Evolutionary conservation across 306 rosid species (phyloP), one percentile per base, ranked within the genome.

Genomic region (Vigna radiata): DNA sequence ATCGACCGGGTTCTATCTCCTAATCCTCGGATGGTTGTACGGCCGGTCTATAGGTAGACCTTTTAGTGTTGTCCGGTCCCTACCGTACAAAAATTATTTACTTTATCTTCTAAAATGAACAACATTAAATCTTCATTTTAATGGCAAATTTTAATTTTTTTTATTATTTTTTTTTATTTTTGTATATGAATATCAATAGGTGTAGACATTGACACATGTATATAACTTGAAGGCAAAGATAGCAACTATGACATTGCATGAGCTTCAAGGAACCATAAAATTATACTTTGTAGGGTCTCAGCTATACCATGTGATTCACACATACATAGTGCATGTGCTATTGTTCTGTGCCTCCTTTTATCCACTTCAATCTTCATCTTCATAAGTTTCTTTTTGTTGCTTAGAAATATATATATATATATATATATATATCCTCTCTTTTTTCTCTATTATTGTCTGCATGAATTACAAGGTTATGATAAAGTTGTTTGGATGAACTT

Each of bases 191-290:
- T 8, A 39, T 49, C 21, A 4, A 12, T 8, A 19, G 17, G 33
- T 13, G 33, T 13, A 60, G 15, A 29, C 75, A 53, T 4, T 0
- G 10, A 29, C 75, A 53, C 6, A 2, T 27, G 12, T 67, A 36
- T 66, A 70, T 13, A 65, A 23, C 88, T 85, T 85, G 85, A 72
- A 79, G 55, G 74, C 56, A 71, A 88, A 82, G 84, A 52, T 79
- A 73, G 10, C 13, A 12, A 18, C 59, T 19, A 78, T 63, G 59
- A 7, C 9, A 48, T 75, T 17, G 85, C 79, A 81, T 64, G 55
- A 62, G 68, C n/a, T 47, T 76, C 70, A 85, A 83, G 80, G 82
- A 82, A 84, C 48, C 73, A 23, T 2, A 36, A 49, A 6, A 58
- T 29, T 9, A 21, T 19, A 59, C 6, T 50, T 23, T 48, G 8